phyloP scores from a whole-genome alignment of 352 stramenopile genomes.

The Stramenopiles sp. region DNA sequence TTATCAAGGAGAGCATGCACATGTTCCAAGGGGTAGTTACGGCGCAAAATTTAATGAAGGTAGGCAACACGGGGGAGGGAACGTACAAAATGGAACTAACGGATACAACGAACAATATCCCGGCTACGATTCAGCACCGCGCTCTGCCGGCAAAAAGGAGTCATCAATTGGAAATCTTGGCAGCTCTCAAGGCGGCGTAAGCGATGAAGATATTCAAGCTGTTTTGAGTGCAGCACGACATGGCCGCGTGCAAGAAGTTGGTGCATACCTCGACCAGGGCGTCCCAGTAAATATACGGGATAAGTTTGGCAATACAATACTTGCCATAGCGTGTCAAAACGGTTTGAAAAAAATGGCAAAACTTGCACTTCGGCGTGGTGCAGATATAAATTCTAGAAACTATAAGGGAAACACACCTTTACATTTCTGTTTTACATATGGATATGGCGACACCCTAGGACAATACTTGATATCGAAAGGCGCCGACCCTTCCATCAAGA shows the following conservation, averaged over 20 bases:
- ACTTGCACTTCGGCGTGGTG: background rate
- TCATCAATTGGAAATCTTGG: background rate
- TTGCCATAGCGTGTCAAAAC: background rate
- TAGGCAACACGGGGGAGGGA: too few relatives aligned
- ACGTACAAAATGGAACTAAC: background rate
- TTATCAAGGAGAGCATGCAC: background rate
- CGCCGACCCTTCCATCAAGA: background rate
- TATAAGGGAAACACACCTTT: background rate
- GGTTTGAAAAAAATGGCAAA: slow-evolving; percentile 11
- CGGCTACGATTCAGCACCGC: background rate
- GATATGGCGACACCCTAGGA: background rate
- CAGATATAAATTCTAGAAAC: background rate
- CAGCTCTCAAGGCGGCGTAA: background rate
- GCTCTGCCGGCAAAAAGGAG: background rate
- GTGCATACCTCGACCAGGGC: background rate
- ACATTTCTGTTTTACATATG: slow-evolving; percentile 7
- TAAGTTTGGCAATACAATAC: background rate
- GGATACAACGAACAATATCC: background rate
- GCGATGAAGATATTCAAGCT: background rate
- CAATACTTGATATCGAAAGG: slow-evolving; percentile 10
- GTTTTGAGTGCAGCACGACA: slow-evolving; percentile 3
- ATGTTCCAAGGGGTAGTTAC: background rate
- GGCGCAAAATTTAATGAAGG: background rate
- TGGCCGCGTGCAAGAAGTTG: background rate
- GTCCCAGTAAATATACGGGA: slow-evolving; percentile 25